A percentile compares a stretch with the other conserved stretches of the same genome.
phyloP scores from a whole-genome alignment of 148 eudicot species.

The Rhododendron griersonianum region DNA sequence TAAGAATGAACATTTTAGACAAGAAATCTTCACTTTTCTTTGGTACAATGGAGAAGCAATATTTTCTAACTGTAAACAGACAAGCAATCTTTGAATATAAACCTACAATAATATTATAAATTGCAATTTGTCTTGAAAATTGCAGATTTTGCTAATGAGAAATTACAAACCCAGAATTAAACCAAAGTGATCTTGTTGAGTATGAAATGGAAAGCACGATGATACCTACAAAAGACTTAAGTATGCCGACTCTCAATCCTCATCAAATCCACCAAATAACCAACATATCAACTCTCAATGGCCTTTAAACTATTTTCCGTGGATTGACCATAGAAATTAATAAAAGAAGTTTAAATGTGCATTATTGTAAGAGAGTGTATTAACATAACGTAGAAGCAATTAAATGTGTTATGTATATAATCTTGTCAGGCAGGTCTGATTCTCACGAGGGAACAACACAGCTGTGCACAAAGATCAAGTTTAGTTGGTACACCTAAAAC shows the following conservation, averaged over 20 bases:
- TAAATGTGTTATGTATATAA: neutral
- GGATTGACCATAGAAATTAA: neutral
- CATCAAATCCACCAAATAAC: neutral
- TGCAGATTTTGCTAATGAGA: neutral
- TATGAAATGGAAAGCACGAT: neutral
- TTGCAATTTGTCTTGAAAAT: neutral
- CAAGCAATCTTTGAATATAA: neutral
- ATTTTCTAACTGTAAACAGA: neutral
- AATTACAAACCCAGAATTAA: neutral
- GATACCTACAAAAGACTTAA: neutral
- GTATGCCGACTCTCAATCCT: neutral
- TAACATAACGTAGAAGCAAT: neutral
- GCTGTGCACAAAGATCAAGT: neutral
- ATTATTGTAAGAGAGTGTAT: neutral
- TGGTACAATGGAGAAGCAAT: neutral
- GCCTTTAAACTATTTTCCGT: neutral
- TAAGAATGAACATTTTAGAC: conserved; percentile 9
- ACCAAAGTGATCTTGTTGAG: neutral
- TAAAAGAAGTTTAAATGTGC: neutral
- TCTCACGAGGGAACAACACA: neutral
- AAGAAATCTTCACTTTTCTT: neutral
- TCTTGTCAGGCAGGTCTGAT: neutral
- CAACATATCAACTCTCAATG: neutral
- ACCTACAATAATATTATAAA: neutral
- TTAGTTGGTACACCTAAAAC: conserved; percentile 1